These are phyloP conservation scores for Nitzschia inconspicua DNA, from an alignment of 108 stramenopile genomes.

Conservation along the genomic window DNA sequence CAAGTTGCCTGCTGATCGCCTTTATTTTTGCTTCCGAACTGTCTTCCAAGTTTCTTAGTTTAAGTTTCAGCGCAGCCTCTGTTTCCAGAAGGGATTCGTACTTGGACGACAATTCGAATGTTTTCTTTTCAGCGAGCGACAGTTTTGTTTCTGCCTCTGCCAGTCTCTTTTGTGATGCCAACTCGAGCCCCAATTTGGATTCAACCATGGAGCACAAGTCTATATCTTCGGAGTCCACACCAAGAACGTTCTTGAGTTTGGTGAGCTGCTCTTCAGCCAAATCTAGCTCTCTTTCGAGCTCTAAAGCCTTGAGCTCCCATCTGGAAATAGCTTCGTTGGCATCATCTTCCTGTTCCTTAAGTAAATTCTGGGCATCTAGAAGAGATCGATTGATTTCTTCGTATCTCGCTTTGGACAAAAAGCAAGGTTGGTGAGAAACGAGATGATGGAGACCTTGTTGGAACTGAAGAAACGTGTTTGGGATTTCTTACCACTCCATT, in stretches of 20 bases:
- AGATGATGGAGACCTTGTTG: not conserved
- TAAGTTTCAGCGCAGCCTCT: not conserved
- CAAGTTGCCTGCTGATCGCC: not conserved
- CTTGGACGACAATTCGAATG: no score
- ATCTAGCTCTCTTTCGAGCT: slow-evolving; percentile 38
- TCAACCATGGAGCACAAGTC: not conserved
- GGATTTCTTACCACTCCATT: slow-evolving; percentile 53
- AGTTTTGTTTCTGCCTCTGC: not conserved
- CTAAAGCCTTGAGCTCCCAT: slow-evolving; percentile 55
- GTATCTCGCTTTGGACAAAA: slow-evolving; percentile 3
- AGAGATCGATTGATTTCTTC: slow-evolving; percentile 49
- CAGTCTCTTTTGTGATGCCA: not conserved
- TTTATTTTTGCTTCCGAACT: slow-evolving; percentile 6
- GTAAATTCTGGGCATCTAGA: slow-evolving; percentile 13
- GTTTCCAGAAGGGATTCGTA: not conserved
- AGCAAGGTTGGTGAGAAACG: not conserved
- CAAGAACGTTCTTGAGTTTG: slow-evolving; percentile 4
- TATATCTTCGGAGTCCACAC: not conserved
- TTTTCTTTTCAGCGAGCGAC: no score
- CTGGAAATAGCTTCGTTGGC: slow-evolving; percentile 59
- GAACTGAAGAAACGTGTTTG: not conserved
- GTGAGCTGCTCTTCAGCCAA: slow-evolving; percentile 3
- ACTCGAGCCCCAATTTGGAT: not conserved
- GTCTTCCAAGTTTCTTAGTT: not conserved
- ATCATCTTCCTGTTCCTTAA: slow-evolving; percentile 40